phyloP scores from a whole-genome alignment of 2,329 filamentous ascomycete genomes.

The Apiospora phragmitis region DNA sequence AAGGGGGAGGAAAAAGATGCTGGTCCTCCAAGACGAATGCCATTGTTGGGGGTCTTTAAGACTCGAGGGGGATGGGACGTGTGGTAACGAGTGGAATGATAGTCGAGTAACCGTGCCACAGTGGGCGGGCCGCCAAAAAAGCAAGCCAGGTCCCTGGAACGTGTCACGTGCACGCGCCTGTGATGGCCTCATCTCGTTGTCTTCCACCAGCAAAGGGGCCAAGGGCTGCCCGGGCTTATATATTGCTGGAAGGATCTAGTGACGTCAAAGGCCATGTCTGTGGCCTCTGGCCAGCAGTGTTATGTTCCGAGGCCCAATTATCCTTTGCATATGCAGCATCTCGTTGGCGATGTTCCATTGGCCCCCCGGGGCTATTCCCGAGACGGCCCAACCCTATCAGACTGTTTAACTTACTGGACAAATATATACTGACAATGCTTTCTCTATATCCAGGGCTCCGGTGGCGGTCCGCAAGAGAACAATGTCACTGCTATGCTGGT shows the following conservation, averaged over 20 bases:
- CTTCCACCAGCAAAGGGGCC: background rate
- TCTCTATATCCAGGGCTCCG: constrained; percentile 65
- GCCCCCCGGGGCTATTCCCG: background rate
- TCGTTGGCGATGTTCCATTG: background rate
- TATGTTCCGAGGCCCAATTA: background rate
- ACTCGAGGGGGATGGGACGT: background rate
- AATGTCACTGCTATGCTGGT: constrained; percentile 90
- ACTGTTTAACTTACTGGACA: background rate
- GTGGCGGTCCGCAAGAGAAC: constrained; percentile 86
- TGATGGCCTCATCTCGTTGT: constrained; percentile 3
- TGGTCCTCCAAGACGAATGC: background rate
- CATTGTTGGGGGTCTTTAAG: background rate
- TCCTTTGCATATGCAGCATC: background rate
- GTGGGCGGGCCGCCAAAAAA: background rate
- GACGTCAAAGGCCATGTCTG: background rate
- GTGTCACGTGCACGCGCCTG: background rate
- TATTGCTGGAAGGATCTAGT: background rate
- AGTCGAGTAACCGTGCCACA: constrained; percentile 8
- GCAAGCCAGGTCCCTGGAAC: background rate
- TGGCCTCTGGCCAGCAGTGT: background rate
- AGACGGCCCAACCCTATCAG: background rate
- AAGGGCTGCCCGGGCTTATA: background rate
- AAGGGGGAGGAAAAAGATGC: background rate
- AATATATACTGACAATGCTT: background rate
- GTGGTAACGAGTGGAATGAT: constrained; percentile 7